phyloP scores from a whole-genome alignment of 352 stramenopile genomes.

The Phytophthora chlamydospora region DNA sequence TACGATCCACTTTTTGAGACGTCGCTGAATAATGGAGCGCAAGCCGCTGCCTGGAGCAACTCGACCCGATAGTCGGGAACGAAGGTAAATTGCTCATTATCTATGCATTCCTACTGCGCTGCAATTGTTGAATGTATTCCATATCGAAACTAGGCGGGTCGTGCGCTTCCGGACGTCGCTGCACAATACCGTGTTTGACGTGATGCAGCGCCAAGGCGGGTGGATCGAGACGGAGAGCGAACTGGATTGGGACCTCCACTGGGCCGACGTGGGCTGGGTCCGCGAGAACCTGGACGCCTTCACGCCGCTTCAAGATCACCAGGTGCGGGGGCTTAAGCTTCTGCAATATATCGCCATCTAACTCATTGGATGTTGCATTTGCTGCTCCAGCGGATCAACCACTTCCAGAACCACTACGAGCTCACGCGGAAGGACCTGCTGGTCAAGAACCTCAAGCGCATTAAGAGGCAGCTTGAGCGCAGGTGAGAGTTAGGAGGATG shows the following conservation, averaged over 20 bases:
- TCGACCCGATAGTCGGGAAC: constrained; percentile 26
- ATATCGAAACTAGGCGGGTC: constrained; percentile 11
- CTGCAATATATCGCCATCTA: constrained; percentile 4
- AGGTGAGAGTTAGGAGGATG: constrained; percentile 28
- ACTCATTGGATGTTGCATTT: constrained; percentile 1
- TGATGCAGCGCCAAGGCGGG: constrained; percentile 55
- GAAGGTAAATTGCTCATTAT: constrained; percentile 15
- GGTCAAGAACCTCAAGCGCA: constrained; percentile 93
- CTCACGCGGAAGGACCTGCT: constrained; percentile 91
- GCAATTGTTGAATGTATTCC: background rate
- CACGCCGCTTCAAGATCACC: constrained; percentile 66
- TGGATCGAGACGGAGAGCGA: constrained; percentile 82
- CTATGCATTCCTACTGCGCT: background rate
- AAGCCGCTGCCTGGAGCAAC: constrained; percentile 11
- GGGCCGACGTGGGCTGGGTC: constrained; percentile 86
- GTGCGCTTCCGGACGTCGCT: constrained; percentile 73
- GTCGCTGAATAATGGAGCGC: constrained; percentile 19
- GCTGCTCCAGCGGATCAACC: constrained; percentile 80
- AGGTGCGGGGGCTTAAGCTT: constrained; percentile 22
- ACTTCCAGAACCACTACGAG: constrained; percentile 95
- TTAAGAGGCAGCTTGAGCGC: constrained; percentile 82
- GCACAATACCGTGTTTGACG: constrained; percentile 82
- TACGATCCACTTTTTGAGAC: background rate
- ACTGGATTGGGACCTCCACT: constrained; percentile 86
- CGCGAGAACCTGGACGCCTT: constrained; percentile 75